Base-by-base conservation (phyloP, 371 early-diverging fungal genomes). In the Mucor saturninus region DNA sequence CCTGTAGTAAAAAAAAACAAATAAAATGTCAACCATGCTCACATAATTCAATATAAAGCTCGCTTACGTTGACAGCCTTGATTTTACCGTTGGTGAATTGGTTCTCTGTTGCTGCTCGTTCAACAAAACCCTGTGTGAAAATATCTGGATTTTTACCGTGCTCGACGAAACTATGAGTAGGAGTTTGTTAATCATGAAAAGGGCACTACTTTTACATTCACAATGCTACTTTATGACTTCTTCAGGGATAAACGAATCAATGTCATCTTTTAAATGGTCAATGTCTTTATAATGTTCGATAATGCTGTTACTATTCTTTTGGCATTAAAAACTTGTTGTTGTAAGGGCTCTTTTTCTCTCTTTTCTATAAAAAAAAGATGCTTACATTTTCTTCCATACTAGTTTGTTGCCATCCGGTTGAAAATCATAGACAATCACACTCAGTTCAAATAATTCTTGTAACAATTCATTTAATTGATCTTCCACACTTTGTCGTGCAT, bases 11-110 rank as follows among this genome's bases (percentile, higher is more conserved):
- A 43, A n/a, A n/a, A 43, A 21, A 21, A 21, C 21, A 21, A 11
- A 50, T 13, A 50, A 50, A 46, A 31, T 56, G 2, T 21, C 21
- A 21, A 21, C 21, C 21, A 21, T 21, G 21, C 21, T 21, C 21
- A 21, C 0, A 21, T 21, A 21, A 21, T 21, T 21, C 1, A 21
- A 21, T 21, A 21, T 21, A 21, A 21, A 21, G 21, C 21, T 21
- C 21, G 35, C 75, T 68, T 83, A 82, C 88, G 64, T 81, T 80
- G 46, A 91, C 79, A 14, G 91, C 90, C 14, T 81, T 72, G 54
- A 89, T 83, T 64, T 90, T 90, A 60, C 91, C 91, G 60, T 91
- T 86, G 0, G 91, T 89, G 51, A 86, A 90, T 62, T 91, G 91
- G 66, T 90, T 91, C 68, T 91, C 91, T n/a, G 85, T 89, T 14